Evolutionary conservation across 2,329 filamentous ascomycete species (phyloP).

Genomic region (Dactylellina parvicollis): DNA sequence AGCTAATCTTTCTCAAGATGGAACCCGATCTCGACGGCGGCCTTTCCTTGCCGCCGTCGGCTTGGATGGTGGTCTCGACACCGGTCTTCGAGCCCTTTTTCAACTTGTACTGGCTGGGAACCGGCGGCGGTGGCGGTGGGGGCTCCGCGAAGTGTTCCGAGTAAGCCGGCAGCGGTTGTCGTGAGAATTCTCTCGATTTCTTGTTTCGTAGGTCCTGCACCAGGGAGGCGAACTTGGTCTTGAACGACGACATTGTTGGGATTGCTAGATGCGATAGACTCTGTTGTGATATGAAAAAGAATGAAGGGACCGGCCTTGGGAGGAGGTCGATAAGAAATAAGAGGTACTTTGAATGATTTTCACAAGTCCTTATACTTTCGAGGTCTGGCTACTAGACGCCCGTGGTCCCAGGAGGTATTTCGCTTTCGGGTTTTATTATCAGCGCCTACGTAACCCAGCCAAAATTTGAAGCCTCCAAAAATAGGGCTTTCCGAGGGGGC

Average conservation of each 20-base stretch:
- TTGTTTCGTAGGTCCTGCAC: constrained; percentile 52
- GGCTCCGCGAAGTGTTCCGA: constrained; percentile 41
- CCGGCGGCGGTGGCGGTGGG: constrained; percentile 41
- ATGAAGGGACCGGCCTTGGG: constrained; percentile 32
- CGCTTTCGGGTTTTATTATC: constrained; percentile 38
- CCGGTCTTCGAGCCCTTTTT: constrained; percentile 22
- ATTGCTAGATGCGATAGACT: too few relatives aligned
- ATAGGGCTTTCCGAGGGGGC: constrained; percentile 29
- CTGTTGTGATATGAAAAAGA: too few relatives aligned
- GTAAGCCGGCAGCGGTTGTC: constrained; percentile 48
- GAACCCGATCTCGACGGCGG: constrained; percentile 48
- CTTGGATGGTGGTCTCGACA: constrained; percentile 30
- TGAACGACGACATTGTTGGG: constrained; percentile 48
- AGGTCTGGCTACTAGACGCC: constrained; percentile 24
- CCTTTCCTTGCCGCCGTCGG: constrained; percentile 24
- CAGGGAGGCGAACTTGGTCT: constrained; percentile 50
- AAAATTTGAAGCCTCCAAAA: constrained; percentile 44
- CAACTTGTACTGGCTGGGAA: constrained; percentile 25
- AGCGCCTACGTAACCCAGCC: constrained; percentile 49
- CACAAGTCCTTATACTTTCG: constrained; percentile 12
- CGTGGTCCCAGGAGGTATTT: constrained; percentile 25
- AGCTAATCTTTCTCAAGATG: constrained; percentile 46
- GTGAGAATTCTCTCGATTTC: constrained; percentile 48
- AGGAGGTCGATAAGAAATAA: constrained; percentile 19
- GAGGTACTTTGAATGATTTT: constrained; percentile 5